Base-by-base conservation (phyloP, 164 flowering plant genomes). In the Cinnamomum micranthum region DNA sequence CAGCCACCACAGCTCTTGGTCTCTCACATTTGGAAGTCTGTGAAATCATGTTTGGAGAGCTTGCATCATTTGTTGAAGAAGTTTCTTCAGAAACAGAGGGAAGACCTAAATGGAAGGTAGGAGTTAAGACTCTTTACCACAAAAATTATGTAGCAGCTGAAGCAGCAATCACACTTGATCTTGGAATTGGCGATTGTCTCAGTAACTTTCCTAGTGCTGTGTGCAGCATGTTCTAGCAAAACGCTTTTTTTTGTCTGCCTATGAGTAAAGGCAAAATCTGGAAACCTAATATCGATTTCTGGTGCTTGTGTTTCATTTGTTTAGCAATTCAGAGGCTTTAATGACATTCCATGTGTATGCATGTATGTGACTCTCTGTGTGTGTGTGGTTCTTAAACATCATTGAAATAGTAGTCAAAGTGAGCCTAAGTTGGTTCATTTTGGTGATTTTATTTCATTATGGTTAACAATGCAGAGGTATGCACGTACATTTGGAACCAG, bases 81-180 rank as follows among this genome's bases (percentile, higher is more conserved):
- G 84, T 93, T 74, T 91, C 99, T 41, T 75, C 79, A 67, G 99
- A 95, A 85, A 87, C 97, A 47, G 99, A 95, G 77, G 92, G 89
- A 76, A 95, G 93, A 76, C 91, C 96, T 70, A 95, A 95, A 81
- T 95, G 99, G 99, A 95, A 95, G 98, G 99, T 95, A 90, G 20
- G 5, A 50, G 24, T 41, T 41, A 13, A 22, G 22, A 17, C 14
- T 70, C n/a, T 55, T 17, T 55, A 55, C 60, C 60, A 12, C 20
- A 17, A 20, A 17, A 55, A 55, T 15, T 55, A 14, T 55, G 60
- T 14, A 14, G 60, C 20, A 55, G 17, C 19, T 14, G 6, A 55
- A 3, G 60, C 60, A 17, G 60, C 60, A 14, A 14, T 14, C 20
- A 55, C 6, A 19, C 60, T 55, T 19, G 20, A 55, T 55, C 5